Percentiles rank a stretch among this genome's conserved stretches.
phyloP scores from a whole-genome alignment of 2,329 filamentous ascomycete genomes.

The Arthrobotrys pseudoclavata region DNA sequence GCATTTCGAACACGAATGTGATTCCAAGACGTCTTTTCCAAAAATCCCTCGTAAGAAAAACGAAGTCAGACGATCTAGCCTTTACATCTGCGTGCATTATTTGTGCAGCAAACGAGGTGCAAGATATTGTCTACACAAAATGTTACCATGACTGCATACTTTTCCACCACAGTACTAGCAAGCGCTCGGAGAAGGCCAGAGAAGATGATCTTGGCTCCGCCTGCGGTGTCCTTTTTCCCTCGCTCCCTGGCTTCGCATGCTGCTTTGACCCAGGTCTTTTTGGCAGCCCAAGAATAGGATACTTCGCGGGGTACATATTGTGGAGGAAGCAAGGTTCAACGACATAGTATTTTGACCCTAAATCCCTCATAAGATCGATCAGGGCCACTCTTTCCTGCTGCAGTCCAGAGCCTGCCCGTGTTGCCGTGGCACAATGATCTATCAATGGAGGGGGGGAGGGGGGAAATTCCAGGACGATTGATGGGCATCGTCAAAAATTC shows the following conservation, averaged over 20 bases:
- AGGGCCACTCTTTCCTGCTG: conserved; percentile 53
- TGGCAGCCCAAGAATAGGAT: conserved; percentile 60
- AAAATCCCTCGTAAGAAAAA: conserved; percentile 59
- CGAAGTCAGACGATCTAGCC: conserved; percentile 59
- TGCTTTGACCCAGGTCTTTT: conserved; percentile 55
- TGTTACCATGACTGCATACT: conserved; percentile 60
- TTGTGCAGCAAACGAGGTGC: conserved; percentile 59
- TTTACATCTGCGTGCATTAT: conserved; percentile 60
- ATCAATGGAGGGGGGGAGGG: background rate
- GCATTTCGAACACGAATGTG: conserved; percentile 59
- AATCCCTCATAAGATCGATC: conserved; percentile 60
- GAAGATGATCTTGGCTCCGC: conserved; percentile 40
- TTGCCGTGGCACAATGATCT: conserved; percentile 22
- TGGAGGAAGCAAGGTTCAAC: conserved; percentile 60
- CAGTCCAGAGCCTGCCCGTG: conserved; percentile 27
- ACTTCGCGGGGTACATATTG: conserved; percentile 61
- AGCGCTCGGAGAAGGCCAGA: conserved; percentile 58
- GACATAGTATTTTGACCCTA: conserved; percentile 52
- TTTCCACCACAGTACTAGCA: conserved; percentile 19
- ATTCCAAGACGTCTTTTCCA: conserved; percentile 46
- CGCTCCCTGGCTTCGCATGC: conserved; percentile 58
- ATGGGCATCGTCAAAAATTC: conserved; percentile 9
- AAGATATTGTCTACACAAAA: conserved; percentile 50
- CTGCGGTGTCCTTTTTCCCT: conserved; percentile 44
- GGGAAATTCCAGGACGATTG: conserved; percentile 15